Percentiles rank a stretch among this genome's conserved stretches.
Conservation (phyloP, 768 basidiomycete species). For the Auriscalpium orientale region DNA sequence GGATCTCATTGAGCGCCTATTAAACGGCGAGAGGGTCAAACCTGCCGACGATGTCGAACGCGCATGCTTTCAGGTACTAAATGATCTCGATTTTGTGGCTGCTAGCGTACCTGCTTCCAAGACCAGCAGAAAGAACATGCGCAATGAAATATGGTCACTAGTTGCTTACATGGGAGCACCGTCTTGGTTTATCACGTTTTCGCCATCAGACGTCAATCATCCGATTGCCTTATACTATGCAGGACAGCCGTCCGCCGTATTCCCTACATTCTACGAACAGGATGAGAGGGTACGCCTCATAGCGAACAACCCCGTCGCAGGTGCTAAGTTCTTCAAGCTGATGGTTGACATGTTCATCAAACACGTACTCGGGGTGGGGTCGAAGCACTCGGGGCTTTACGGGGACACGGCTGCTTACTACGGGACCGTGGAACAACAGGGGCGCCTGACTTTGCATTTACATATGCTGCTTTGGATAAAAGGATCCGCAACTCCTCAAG, state of each 20-base stretch:
- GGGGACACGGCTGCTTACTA: slow-evolving; percentile 15
- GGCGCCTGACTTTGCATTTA: slow-evolving; percentile 17
- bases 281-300: slow-evolving; percentile 4
- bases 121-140: slow-evolving; percentile 5
- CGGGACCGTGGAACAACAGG: slow-evolving; percentile 4
- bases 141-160: slow-evolving; percentile 16
- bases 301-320: slow-evolving; percentile 11
- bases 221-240: slow-evolving; percentile 14
- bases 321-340: slow-evolving; percentile 14
- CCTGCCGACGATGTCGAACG: slow-evolving; percentile 12
- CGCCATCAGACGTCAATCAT: slow-evolving; percentile 14
- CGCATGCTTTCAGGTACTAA: not conserved
- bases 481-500: slow-evolving; percentile 5
- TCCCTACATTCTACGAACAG: not conserved
- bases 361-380: not conserved
- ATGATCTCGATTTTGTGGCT: slow-evolving; percentile 7
- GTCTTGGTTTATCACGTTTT: slow-evolving; percentile 17
- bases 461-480: slow-evolving; percentile 17
- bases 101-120: slow-evolving; percentile 11
- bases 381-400: slow-evolving; percentile 2
- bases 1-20: slow-evolving; percentile 8
- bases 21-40: not conserved
- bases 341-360: slow-evolving; percentile 13
- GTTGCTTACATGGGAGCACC: slow-evolving; percentile 11
- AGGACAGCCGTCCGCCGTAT: not conserved